Evolutionary conservation across 2,329 filamentous ascomycete genomes (phyloP).

Genomic region (Exophiala alcalophila): DNA sequence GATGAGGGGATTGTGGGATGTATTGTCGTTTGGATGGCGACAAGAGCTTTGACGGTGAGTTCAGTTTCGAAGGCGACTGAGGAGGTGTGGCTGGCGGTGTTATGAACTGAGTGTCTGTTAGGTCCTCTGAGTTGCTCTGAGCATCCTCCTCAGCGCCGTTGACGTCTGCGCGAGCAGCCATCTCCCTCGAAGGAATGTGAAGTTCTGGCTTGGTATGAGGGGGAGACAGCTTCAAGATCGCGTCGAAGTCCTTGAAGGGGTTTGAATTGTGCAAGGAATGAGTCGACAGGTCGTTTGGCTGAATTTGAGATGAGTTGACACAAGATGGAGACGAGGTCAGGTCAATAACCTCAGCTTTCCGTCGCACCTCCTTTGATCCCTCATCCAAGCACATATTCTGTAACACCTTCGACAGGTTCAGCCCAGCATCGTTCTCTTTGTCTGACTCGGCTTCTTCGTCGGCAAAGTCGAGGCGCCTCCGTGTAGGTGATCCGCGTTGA

Average conservation of each 20-base stretch:
- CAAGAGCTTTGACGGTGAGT: slow-evolving; percentile 34
- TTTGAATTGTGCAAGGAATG: slow-evolving; percentile 1
- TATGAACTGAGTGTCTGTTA: slow-evolving; percentile 3
- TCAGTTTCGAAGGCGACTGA: slow-evolving; percentile 25
- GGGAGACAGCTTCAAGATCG: slow-evolving; percentile 11
- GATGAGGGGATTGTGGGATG: slow-evolving; percentile 51
- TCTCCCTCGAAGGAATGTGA: slow-evolving; percentile 10
- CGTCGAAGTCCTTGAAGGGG: slow-evolving; percentile 17
- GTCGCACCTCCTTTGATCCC: slow-evolving; percentile 15
- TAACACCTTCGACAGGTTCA: slow-evolving; percentile 30
- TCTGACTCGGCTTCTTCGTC: slow-evolving; percentile 29
- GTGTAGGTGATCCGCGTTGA: slow-evolving; percentile 16
- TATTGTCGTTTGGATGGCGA: slow-evolving; percentile 48
- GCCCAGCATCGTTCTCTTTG: slow-evolving; percentile 20
- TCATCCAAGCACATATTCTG: slow-evolving; percentile 39
- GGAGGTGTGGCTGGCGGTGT: slow-evolving; percentile 37
- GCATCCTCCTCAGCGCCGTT: background rate
- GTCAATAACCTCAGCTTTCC: slow-evolving; percentile 28
- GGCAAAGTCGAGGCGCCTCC: slow-evolving; percentile 11
- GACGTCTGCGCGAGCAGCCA: background rate
- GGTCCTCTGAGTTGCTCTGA: background rate
- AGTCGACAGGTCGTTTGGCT: background rate
- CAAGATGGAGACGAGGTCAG: slow-evolving; percentile 24
- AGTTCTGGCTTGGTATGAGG: slow-evolving; percentile 14
- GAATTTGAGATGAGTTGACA: slow-evolving; percentile 6